Evolutionary conservation across 2,329 filamentous ascomycete genomes (phyloP).

Genomic region (Sclerotiophoma versabilis): DNA sequence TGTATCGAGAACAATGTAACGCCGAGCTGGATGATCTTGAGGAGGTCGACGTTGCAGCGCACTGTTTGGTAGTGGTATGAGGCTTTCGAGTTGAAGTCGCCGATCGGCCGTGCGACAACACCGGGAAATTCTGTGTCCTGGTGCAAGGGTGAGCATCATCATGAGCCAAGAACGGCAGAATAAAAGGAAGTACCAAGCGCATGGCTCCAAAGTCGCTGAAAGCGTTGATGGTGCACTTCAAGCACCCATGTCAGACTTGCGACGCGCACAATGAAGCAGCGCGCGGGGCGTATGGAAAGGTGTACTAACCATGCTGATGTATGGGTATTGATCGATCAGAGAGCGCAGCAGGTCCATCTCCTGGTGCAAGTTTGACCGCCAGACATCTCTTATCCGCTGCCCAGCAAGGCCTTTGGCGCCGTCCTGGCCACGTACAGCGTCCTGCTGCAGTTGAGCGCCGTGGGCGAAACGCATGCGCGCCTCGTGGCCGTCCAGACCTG

Average conservation of each 20-base stretch:
- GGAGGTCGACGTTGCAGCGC: slow-evolving; percentile 93
- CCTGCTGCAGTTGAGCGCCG: slow-evolving; percentile 65
- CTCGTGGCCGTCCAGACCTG: slow-evolving; percentile 84
- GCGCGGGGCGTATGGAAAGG: slow-evolving; percentile 15
- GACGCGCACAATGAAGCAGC: neutral
- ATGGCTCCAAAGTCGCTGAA: slow-evolving; percentile 2
- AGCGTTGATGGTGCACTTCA: slow-evolving; percentile 19
- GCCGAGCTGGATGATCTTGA: slow-evolving; percentile 97
- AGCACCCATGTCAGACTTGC: slow-evolving; percentile 18
- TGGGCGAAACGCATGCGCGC: slow-evolving; percentile 88
- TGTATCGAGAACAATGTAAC: slow-evolving; percentile 92
- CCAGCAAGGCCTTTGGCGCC: slow-evolving; percentile 65
- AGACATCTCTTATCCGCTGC: slow-evolving; percentile 91
- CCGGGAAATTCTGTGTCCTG: slow-evolving; percentile 99
- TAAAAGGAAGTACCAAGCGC: slow-evolving; percentile 16
- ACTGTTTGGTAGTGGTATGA: slow-evolving; percentile 99
- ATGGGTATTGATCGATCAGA: slow-evolving; percentile 88
- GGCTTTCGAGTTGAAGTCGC: slow-evolving; percentile 90
- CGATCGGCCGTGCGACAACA: slow-evolving; percentile 93
- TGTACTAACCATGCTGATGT: slow-evolving; percentile 89
- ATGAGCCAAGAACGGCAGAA: neutral
- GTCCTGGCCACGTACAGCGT: slow-evolving; percentile 60
- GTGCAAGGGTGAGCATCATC: slow-evolving; percentile 23
- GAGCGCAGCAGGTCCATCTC: slow-evolving; percentile 87
- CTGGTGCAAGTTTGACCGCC: slow-evolving; percentile 88